A percentile compares a stretch with the other conserved stretches of the same genome.
phyloP scores from a whole-genome alignment of 2,329 filamentous ascomycete genomes.

The Akanthomyces lecanii region DNA sequence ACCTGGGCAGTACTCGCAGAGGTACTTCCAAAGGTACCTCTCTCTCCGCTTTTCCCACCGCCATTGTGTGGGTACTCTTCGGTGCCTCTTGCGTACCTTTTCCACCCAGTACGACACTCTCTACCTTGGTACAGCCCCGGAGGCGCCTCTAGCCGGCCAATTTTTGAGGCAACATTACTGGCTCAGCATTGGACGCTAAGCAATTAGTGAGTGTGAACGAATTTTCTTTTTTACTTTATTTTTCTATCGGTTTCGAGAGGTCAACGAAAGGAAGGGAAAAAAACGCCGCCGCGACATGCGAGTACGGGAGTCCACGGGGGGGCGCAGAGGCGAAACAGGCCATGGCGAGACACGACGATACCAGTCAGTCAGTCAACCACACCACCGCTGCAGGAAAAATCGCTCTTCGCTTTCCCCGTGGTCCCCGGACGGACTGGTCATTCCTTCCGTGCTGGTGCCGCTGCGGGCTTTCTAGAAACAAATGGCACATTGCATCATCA shows the following conservation, averaged over 20 bases:
- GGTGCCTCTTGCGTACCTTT: not conserved
- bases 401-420: conserved; percentile 6
- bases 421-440: conserved; percentile 10
- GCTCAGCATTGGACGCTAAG: conserved; percentile 4
- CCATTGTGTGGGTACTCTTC: not conserved
- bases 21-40: conserved; percentile 1
- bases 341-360: conserved; percentile 11
- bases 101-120: not conserved
- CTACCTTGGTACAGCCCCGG: not conserved
- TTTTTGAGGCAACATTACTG: not conserved
- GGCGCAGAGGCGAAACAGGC: conserved; percentile 7
- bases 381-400: not conserved
- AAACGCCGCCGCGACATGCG: not conserved
- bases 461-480: conserved; percentile 6
- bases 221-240: not conserved
- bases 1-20: not conserved
- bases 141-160: not conserved
- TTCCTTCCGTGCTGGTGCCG: not conserved
- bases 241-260: conserved; percentile 2
- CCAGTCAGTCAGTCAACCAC: not conserved
- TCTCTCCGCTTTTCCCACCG: not conserved
- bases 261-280: not conserved
- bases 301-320: conserved; percentile 1
- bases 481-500: conserved; percentile 14
- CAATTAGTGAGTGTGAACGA: not conserved